Conservation (phyloP, 169 alveolate genomes). For the Neospora caninum region DNA sequence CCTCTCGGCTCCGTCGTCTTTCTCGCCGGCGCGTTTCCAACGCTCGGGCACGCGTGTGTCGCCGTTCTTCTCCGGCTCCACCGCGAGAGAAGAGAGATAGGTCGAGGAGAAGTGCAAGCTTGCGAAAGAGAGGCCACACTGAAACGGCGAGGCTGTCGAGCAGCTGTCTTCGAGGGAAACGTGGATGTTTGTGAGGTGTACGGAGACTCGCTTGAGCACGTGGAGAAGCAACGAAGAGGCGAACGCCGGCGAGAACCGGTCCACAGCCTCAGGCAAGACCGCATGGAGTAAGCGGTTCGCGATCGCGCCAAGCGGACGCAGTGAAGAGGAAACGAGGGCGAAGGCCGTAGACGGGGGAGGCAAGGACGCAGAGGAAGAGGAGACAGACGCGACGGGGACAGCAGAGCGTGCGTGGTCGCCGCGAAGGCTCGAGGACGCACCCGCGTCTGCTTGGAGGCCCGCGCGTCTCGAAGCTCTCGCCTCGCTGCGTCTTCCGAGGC, state of each 20-base stretch:
- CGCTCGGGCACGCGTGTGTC: too few species aligned
- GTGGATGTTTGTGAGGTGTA: constrained; percentile 13
- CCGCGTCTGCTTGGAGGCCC: too few species aligned
- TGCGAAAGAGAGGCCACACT: constrained; percentile 11
- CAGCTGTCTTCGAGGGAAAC: neutral
- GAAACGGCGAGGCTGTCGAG: neutral
- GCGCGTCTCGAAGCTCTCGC: too few species aligned
- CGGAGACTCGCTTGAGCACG: constrained; percentile 16
- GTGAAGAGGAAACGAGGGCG: neutral
- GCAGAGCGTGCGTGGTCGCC: too few species aligned
- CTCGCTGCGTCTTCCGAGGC: too few species aligned
- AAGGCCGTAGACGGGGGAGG: neutral
- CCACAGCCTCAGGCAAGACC: neutral
- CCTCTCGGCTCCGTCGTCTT: too few species aligned
- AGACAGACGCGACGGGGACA: neutral
- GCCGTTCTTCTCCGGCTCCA: neutral
- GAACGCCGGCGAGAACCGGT: neutral
- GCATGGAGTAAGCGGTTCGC: neutral
- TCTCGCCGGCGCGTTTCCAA: too few species aligned
- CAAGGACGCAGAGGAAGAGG: neutral
- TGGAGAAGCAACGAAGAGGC: constrained; percentile 1
- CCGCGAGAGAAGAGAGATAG: neutral
- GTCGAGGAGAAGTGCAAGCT: neutral
- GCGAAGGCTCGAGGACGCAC: too few species aligned
- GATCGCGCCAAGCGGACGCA: neutral